A percentile compares a stretch with the other conserved stretches of the same genome.
These are phyloP conservation scores for Termitomyces eurrhizus DNA, from an alignment of 768 basidiomycete species.

Conservation along the genomic window DNA sequence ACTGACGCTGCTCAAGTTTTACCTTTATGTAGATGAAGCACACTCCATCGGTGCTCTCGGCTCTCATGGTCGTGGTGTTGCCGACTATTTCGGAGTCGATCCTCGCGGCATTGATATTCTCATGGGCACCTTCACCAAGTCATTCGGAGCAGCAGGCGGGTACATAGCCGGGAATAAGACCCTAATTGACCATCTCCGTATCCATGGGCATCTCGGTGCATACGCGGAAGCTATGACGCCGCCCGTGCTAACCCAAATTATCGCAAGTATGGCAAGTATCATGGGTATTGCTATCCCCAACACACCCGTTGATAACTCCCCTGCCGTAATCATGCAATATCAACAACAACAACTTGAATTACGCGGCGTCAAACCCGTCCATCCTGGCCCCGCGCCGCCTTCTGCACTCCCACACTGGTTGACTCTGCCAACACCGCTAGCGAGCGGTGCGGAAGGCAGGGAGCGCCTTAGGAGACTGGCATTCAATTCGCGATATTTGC, in stretches of 20 bases:
- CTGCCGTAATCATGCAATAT: slow-evolving; percentile 19
- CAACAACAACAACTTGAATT: slow-evolving; percentile 10
- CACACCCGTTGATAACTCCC: slow-evolving; percentile 26
- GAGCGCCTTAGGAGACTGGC: slow-evolving; percentile 83
- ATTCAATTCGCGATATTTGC: slow-evolving; percentile 94
- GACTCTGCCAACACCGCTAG: slow-evolving; percentile 62
- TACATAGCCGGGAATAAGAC: slow-evolving; percentile 86
- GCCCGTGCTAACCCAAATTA: slow-evolving; percentile 84
- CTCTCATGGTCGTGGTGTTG: slow-evolving; percentile 90
- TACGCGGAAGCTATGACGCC: slow-evolving; percentile 93
- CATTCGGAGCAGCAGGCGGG: slow-evolving; percentile 91
- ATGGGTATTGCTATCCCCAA: slow-evolving; percentile 70
- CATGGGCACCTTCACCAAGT: slow-evolving; percentile 99
- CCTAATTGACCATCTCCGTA: slow-evolving; percentile 77
- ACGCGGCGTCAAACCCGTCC: slow-evolving; percentile 35
- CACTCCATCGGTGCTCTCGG: slow-evolving; percentile 97
- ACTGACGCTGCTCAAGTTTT: slow-evolving; percentile 57
- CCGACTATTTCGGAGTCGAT: slow-evolving; percentile 87
- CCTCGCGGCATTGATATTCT: slow-evolving; percentile 84
- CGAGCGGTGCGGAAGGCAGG: slow-evolving; percentile 82
- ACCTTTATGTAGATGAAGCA: slow-evolving; percentile 94
- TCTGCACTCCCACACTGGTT: slow-evolving; percentile 75
- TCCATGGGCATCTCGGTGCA: slow-evolving; percentile 74
- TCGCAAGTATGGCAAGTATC: slow-evolving; percentile 93
- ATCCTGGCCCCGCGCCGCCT: slow-evolving; percentile 70